Conservation (phyloP, 352 stramenopile genomes). For the Phytopythium boreale region DNA sequence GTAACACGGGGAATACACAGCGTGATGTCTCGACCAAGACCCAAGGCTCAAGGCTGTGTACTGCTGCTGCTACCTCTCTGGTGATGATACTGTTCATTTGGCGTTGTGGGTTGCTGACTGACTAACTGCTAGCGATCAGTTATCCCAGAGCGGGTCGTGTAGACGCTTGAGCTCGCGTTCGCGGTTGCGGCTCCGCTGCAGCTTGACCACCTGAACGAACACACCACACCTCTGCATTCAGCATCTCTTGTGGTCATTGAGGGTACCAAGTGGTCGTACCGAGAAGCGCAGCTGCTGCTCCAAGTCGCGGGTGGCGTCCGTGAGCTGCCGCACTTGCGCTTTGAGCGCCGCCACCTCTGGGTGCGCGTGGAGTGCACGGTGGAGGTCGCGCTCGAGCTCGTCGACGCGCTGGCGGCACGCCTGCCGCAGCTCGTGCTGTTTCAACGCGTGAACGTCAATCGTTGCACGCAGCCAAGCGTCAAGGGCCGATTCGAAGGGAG, state of each 20-base stretch:
- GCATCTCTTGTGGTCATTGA: neutral
- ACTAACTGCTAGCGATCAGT: neutral
- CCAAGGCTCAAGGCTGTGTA: neutral
- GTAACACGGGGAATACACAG: constrained; percentile 4
- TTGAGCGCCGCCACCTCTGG: constrained; percentile 44
- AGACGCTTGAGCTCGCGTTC: constrained; percentile 64
- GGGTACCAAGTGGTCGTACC: constrained; percentile 9
- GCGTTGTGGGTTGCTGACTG: neutral
- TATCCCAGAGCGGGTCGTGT: constrained; percentile 69
- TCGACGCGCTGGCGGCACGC: constrained; percentile 43
- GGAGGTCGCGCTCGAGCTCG: constrained; percentile 40
- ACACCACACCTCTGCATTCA: neutral
- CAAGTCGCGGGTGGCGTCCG: constrained; percentile 35
- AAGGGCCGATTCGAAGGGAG: neutral
- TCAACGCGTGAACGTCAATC: neutral
- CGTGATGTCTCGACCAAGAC: neutral
- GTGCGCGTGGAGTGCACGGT: constrained; percentile 42
- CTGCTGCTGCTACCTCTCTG: neutral
- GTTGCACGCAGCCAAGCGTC: neutral
- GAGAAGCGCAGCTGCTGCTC: constrained; percentile 71
- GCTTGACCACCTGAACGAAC: constrained; percentile 51
- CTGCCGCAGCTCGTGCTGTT: constrained; percentile 49
- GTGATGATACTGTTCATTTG: neutral
- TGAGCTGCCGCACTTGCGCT: constrained; percentile 34
- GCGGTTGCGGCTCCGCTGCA: constrained; percentile 64